phyloP scores from a whole-genome alignment of 768 basidiomycete genomes.

The Rubroboletus pulcherrimus region DNA sequence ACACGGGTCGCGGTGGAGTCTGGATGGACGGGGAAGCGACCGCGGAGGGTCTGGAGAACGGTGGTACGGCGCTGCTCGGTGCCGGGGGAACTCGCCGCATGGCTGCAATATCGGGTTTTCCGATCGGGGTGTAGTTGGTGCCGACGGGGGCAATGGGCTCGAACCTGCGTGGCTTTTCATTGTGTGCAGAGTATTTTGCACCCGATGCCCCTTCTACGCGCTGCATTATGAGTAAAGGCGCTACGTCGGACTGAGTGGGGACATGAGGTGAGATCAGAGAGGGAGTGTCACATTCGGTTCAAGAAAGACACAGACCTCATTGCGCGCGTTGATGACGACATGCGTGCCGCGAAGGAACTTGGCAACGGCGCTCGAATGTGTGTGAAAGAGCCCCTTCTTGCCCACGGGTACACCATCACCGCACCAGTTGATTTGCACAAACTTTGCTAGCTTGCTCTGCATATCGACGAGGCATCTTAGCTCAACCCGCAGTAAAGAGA shows the following conservation, averaged over 20 bases:
- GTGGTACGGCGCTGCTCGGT: neutral
- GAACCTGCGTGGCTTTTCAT: constrained; percentile 64
- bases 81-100: constrained; percentile 46
- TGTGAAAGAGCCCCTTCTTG: constrained; percentile 91
- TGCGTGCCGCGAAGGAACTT: constrained; percentile 80
- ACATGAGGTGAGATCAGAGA: neutral
- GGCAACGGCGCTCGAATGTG: constrained; percentile 77
- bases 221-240: constrained; percentile 75
- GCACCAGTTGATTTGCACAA: constrained; percentile 96
- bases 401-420: constrained; percentile 93
- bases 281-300: neutral
- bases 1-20: constrained; percentile 45
- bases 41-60: neutral
- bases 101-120: constrained; percentile 65
- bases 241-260: constrained; percentile 64
- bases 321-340: constrained; percentile 81
- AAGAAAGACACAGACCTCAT: constrained; percentile 56
- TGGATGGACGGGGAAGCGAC: constrained; percentile 32
- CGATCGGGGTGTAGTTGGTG: constrained; percentile 71
- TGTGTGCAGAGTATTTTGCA: constrained; percentile 84
- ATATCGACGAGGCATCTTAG: neutral
- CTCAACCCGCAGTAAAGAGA: neutral
- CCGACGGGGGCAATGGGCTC: constrained; percentile 84
- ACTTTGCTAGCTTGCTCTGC: constrained; percentile 81
- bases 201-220: constrained; percentile 87